Base-by-base conservation (phyloP, 1,139 yeast species). In the Nakaseomyces uthaithaninus region DNA sequence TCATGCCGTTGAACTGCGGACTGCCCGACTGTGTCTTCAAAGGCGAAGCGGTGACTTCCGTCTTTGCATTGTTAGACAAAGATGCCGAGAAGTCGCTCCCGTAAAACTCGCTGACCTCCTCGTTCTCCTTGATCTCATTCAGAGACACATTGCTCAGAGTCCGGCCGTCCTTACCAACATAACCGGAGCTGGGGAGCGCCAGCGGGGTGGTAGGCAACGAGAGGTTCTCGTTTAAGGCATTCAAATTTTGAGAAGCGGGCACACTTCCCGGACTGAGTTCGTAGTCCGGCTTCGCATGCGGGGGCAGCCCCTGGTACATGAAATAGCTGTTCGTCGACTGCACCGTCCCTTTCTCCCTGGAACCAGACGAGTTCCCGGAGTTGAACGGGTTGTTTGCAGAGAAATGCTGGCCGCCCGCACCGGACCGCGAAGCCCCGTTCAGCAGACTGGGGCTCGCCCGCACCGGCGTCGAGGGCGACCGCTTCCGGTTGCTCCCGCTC, bases 101-200 rank as follows among this genome's bases (percentile, higher is more conserved):
- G 22, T 46, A 42, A 39, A 58, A 58, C 18, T 51, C 49, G 23
- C 50, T 48, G 3, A 52, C 46, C 38, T 54, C 59, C 39, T 56
- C 62, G 36, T 54, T 48, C 42, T 59, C 63, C 27, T 56, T 53
- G 16, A 56, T 59, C 38, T 54, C 53, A 41, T 54, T 55, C 22
- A 57, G 45, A 1, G 63, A 59, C 9, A 44, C 39, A 28, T 51
- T 52, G 40, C 59, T 57, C 24, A 47, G 24, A 33, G 46, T 53
- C 12, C 41, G 47, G 12, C 41, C 41, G 11, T 47, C 51, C 35
- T 45, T 51, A 14, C 34, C 42, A 31, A 20, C 17, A 8, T 19
- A 19, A n/a, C 16, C 16, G n/a, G 43, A 41, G 19, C 40, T 39
- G 15, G 44, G 33, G 11, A 50, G 30, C 10, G 45, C 31, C 8